Conservation (phyloP, 169 alveolate species). For the Plasmodium gaboni region DNA sequence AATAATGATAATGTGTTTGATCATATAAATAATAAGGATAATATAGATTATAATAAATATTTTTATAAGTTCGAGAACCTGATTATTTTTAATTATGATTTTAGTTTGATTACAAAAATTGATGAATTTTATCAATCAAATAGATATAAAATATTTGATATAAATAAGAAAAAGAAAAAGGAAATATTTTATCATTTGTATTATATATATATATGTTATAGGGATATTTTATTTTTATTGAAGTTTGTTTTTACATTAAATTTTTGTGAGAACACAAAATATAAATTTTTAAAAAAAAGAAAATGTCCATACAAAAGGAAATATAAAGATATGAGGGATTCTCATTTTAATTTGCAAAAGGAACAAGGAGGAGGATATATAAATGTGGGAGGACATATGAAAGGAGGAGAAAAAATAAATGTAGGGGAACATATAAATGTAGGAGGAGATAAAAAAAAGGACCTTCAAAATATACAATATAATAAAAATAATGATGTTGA, state of each 20-base stretch:
- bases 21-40: background rate
- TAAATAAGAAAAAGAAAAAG: slow-evolving; percentile 33
- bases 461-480: background rate
- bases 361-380: background rate
- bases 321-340: background rate
- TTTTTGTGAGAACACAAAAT: slow-evolving; percentile 45
- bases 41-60: background rate
- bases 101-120: background rate
- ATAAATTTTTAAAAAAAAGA: slow-evolving; percentile 29
- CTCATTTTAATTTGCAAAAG: too few relatives aligned
- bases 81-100: slow-evolving; percentile 33
- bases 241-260: slow-evolving; percentile 28
- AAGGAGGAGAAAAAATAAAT: background rate
- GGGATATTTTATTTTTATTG: slow-evolving; percentile 17
- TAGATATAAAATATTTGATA: slow-evolving; percentile 15
- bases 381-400: background rate
- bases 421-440: background rate
- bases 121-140: slow-evolving; percentile 23
- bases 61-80: slow-evolving; percentile 5
- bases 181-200: slow-evolving; percentile 24
- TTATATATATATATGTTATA: slow-evolving; percentile 10
- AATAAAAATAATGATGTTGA: too few relatives aligned
- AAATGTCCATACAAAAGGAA: background rate
- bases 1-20: background rate
- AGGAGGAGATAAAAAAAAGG: background rate